A percentile compares a stretch with the other conserved stretches of the same genome.
phyloP scores from a whole-genome alignment of 2,329 filamentous ascomycete genomes.

The Sporothrix protearum region DNA sequence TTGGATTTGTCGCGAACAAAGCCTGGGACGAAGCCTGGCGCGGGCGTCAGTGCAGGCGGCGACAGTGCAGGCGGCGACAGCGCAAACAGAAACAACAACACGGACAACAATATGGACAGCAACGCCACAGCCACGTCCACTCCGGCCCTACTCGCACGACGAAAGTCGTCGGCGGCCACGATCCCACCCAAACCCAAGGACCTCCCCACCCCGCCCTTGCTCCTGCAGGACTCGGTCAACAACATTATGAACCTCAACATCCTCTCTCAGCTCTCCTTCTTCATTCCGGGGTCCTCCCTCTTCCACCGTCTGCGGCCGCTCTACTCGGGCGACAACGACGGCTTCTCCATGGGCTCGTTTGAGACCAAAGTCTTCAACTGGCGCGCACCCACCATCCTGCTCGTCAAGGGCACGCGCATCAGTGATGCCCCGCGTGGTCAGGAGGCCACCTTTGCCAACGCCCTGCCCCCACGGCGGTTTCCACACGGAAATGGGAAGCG shows the following conservation, averaged over 20 bases:
- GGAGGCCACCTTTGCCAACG: constrained; percentile 56
- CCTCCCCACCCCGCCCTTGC: constrained; percentile 36
- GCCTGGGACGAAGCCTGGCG: constrained; percentile 32
- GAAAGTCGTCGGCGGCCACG: not conserved
- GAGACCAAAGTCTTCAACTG: constrained; percentile 74
- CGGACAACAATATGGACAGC: too few relatives aligned
- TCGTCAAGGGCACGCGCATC: constrained; percentile 64
- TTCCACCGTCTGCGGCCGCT: constrained; percentile 64
- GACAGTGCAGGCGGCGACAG: not conserved
- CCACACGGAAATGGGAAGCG: constrained; percentile 41
- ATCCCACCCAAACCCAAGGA: constrained; percentile 7
- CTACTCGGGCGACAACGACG: constrained; percentile 66
- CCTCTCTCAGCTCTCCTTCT: constrained; percentile 69
- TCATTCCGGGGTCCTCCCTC: constrained; percentile 61
- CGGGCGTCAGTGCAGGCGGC: not conserved
- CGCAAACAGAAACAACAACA: too few relatives aligned
- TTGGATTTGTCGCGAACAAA: constrained; percentile 59
- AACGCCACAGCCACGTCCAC: not conserved
- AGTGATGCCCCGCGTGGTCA: constrained; percentile 47
- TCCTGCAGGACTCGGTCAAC: constrained; percentile 47
- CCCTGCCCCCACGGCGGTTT: constrained; percentile 61
- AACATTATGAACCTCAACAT: constrained; percentile 63
- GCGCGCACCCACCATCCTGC: constrained; percentile 68
- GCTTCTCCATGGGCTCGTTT: constrained; percentile 75
- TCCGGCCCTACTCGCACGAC: constrained; percentile 13